A percentile compares a stretch with the other conserved stretches of the same genome.
These are phyloP conservation scores for Phytophthora parvispora DNA, from an alignment of 352 stramenopile species.

Conservation along the genomic window DNA sequence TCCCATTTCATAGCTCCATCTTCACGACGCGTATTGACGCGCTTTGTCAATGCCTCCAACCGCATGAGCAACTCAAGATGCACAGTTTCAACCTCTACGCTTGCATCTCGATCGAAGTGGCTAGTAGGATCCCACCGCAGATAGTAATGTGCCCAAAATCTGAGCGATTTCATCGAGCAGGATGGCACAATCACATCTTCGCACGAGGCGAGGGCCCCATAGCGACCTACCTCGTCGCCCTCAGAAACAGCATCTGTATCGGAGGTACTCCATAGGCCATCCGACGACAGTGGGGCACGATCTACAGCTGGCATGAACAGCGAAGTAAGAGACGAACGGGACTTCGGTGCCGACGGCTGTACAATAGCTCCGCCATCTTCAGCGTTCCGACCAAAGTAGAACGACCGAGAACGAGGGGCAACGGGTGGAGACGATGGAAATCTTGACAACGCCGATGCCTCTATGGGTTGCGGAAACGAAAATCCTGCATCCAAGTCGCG, in stretches of 20 bases:
- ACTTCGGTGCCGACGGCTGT: constrained; percentile 25
- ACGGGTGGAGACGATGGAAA: constrained; percentile 29
- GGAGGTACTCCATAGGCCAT: constrained; percentile 40
- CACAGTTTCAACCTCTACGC: constrained; percentile 65
- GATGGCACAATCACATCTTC: constrained; percentile 80
- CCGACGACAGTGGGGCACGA: constrained; percentile 29
- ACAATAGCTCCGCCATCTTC: constrained; percentile 12
- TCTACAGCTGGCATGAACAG: constrained; percentile 43
- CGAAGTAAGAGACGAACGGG: constrained; percentile 44
- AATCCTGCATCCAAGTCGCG: constrained; percentile 67
- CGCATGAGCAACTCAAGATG: constrained; percentile 60
- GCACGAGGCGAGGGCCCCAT: constrained; percentile 36
- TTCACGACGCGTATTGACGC: constrained; percentile 29
- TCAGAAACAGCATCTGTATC: constrained; percentile 47
- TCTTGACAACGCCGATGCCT: constrained; percentile 35
- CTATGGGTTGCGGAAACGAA: constrained; percentile 59
- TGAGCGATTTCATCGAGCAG: constrained; percentile 70
- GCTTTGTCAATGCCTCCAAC: constrained; percentile 39
- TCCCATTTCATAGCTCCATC: constrained; percentile 45
- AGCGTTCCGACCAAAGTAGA: constrained; percentile 18
- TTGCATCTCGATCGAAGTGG: constrained; percentile 66
- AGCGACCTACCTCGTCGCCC: constrained; percentile 47
- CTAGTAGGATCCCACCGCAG: constrained; percentile 78
- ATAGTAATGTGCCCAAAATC: constrained; percentile 87
- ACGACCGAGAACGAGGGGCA: constrained; percentile 24